Evolutionary conservation across 768 basidiomycete species (phyloP), one percentile per base, ranked within the genome.

Genomic region (Suillus luteus): DNA sequence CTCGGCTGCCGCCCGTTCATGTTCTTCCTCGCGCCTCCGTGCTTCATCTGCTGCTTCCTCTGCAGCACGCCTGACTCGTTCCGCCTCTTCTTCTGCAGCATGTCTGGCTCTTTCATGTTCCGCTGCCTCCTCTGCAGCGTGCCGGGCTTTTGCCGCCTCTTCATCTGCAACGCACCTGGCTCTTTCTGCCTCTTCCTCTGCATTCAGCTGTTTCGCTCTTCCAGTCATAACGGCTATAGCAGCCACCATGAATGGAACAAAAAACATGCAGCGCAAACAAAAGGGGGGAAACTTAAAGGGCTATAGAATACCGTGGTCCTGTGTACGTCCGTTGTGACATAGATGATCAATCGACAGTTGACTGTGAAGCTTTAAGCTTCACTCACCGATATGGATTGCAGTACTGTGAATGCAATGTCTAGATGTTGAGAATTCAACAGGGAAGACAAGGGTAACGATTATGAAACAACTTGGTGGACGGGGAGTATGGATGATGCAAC

Each of bases 1-100:
- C 3, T 64, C 72, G 17, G 66, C 64, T 49, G 40, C n/a, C 22
- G 46, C 22, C 11, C 5, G 46, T 66, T 60, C 37, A 44, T 12
- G 62, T 48, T 48, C 55, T 27, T 63, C 46, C 11, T 46, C 11
- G 11, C 48, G 52, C 65, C 43, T 59, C 38, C 14, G 59, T n/a
- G 58, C 63, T 5, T 38, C n/a, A 4, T 38, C 41, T 17, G 22
- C 11, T 48, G 22, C 22, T 48, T 48, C 22, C 46, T 46, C n/a
- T 5, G 44, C n/a, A 22, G 19, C n/a, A 46, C 2, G 46, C 22
- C 5, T 48, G 11, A 22, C 22, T 48, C 5, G 9, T 24, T 48
- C 46, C n/a, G 22, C 46, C 52, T 73, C 70, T 17, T 59, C 62
- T 19, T 44, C 43, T 15, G 43, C 43, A 44, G 43, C 19, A 44